Percentiles rank a stretch among this genome's conserved stretches.
These are phyloP conservation scores for Alternaria arbusti DNA, from an alignment of 2,329 filamentous ascomycete genomes.

Conservation along the genomic window DNA sequence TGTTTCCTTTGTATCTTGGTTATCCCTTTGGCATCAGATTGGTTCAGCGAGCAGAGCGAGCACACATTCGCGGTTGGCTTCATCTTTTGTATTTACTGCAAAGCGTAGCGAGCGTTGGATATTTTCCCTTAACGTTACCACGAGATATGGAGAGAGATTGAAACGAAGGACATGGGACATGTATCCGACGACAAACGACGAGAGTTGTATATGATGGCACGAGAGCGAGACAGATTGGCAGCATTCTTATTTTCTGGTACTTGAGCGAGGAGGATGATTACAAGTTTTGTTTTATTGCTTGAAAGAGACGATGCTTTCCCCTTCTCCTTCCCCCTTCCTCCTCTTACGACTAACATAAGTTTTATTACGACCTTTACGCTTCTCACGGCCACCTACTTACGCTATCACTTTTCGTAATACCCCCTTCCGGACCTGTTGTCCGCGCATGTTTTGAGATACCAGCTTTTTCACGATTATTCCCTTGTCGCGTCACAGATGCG, in stretches of 20 bases:
- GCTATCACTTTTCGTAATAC: constrained; percentile 17
- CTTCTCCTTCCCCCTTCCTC: constrained; percentile 1
- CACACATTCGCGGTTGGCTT: constrained; percentile 36
- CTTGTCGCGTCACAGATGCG: constrained; percentile 1
- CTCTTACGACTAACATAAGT: constrained; percentile 2
- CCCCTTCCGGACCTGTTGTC: constrained; percentile 9
- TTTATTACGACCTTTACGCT: constrained; percentile 1
- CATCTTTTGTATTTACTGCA: constrained; percentile 28
- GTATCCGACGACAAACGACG: constrained; percentile 27
- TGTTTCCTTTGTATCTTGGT: constrained; percentile 14
- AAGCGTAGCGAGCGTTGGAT: constrained; percentile 44
- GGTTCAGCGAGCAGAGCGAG: constrained; percentile 29
- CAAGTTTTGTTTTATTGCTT: constrained; percentile 16
- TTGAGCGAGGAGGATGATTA: constrained; percentile 3
- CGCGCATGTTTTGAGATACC: constrained; percentile 15
- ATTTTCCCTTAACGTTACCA: constrained; percentile 35
- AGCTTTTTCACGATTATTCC: constrained; percentile 4
- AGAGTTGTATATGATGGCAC: constrained; percentile 22
- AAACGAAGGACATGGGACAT: constrained; percentile 19
- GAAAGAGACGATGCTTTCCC: constrained; percentile 19
- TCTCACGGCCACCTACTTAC: not conserved
- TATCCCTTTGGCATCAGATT: constrained; percentile 15
- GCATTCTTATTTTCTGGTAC: constrained; percentile 1
- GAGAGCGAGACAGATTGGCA: constrained; percentile 10
- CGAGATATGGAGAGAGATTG: constrained; percentile 13